phyloP scores from a whole-genome alignment of 2,329 filamentous ascomycete species.

The Sporothrix curviconia region DNA sequence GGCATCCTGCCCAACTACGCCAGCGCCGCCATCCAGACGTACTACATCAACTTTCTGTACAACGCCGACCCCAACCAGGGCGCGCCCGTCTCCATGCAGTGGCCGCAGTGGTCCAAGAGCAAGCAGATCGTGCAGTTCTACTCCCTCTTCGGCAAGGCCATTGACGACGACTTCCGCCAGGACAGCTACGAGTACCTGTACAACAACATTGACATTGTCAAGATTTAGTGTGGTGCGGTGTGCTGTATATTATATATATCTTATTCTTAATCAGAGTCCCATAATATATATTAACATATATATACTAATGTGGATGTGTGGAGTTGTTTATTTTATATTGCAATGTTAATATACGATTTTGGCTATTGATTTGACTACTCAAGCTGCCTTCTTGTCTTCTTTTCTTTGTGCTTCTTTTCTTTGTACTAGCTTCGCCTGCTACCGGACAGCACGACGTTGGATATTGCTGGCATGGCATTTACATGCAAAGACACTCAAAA shows the following conservation, averaged over 20 bases:
- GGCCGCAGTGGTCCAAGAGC: conserved; percentile 37
- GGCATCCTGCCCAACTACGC: conserved; percentile 58
- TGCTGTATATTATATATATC: background rate
- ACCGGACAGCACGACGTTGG: too few species aligned
- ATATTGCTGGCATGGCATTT: too few species aligned
- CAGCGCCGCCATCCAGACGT: conserved; percentile 53
- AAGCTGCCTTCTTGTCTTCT: too few species aligned
- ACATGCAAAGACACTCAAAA: too few species aligned
- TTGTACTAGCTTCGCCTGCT: too few species aligned
- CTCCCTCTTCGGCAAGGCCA: conserved; percentile 16
- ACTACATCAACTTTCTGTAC: conserved; percentile 68
- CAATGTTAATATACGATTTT: too few species aligned
- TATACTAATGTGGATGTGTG: too few species aligned
- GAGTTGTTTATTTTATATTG: background rate
- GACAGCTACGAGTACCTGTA: conserved; percentile 22
- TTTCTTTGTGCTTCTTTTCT: too few species aligned
- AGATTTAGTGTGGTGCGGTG: background rate
- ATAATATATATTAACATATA: too few species aligned
- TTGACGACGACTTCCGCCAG: conserved; percentile 27
- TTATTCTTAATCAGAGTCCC: background rate
- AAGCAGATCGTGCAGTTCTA: conserved; percentile 47
- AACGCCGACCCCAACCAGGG: conserved; percentile 62
- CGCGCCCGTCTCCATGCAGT: conserved; percentile 33
- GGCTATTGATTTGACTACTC: too few species aligned
- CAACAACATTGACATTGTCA: conserved; percentile 17